Percentiles rank a stretch among this genome's conserved stretches.
Evolutionary conservation across 2,329 filamentous ascomycete species (phyloP).

Genomic region (Clonostachys solani): DNA sequence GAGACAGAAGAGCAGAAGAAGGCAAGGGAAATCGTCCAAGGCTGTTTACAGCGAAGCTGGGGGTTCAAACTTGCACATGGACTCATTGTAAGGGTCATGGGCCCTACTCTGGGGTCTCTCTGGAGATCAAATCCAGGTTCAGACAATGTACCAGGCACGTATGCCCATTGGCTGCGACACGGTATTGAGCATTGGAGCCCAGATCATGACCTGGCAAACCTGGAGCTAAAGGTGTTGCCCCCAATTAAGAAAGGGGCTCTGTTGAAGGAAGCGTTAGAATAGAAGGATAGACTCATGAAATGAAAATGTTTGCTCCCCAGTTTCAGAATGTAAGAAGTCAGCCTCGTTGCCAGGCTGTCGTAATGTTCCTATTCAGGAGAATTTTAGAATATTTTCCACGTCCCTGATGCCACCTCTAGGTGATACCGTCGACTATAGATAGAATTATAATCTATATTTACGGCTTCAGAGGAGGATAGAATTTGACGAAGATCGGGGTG

Average conservation of each 20-base stretch:
- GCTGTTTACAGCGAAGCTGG: slow-evolving; percentile 42
- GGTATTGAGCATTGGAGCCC: slow-evolving; percentile 42
- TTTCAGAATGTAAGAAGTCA: too few species aligned
- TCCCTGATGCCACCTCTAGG: too few species aligned
- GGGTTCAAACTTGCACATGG: slow-evolving; percentile 53
- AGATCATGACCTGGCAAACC: slow-evolving; percentile 26
- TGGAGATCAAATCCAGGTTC: slow-evolving; percentile 46
- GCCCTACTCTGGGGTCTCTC: slow-evolving; percentile 45
- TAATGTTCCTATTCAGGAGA: too few species aligned
- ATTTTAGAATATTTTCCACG: too few species aligned
- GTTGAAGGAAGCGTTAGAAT: slow-evolving; percentile 1
- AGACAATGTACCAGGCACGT: slow-evolving; percentile 44
- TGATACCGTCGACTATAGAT: too few species aligned
- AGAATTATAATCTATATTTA: too few species aligned
- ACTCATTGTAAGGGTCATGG: slow-evolving; percentile 42
- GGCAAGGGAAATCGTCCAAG: slow-evolving; percentile 47
- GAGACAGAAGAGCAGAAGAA: slow-evolving; percentile 33
- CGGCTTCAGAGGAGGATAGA: too few species aligned
- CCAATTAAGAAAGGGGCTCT: slow-evolving; percentile 31
- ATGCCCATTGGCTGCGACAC: slow-evolving; percentile 49
- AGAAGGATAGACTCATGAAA: neutral
- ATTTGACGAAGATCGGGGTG: too few species aligned
- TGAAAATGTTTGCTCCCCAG: too few species aligned
- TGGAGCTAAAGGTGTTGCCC: slow-evolving; percentile 23
- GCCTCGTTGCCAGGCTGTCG: too few species aligned